These are phyloP conservation scores for Citrullus amarus DNA, from an alignment of 306 rosid species.

Conservation along the genomic window DNA sequence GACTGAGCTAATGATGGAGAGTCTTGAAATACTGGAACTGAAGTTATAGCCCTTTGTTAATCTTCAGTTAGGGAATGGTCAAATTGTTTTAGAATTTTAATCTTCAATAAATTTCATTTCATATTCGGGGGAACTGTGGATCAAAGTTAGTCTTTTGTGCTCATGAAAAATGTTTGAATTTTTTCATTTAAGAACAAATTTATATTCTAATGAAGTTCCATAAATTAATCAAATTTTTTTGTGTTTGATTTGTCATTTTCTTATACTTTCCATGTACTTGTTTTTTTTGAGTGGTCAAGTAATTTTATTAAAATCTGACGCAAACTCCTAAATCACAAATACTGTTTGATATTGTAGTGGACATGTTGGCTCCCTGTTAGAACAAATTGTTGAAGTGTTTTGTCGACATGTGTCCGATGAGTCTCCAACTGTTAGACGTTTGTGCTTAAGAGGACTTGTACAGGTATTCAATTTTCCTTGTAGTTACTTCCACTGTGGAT, in stretches of 20 bases:
- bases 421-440: constrained; percentile 78
- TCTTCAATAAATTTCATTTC: neutral
- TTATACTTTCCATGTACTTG: neutral
- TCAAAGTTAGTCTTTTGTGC: neutral
- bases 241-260: neutral
- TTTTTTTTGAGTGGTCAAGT: neutral
- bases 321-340: constrained; percentile 15
- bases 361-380: constrained; percentile 64
- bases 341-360: constrained; percentile 37
- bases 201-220: neutral
- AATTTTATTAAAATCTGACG: neutral
- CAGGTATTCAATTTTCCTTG: constrained; percentile 36
- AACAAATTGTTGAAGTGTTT: constrained; percentile 77
- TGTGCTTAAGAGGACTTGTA: constrained; percentile 89
- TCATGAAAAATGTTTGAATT: neutral
- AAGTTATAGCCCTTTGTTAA: neutral
- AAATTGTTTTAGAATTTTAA: neutral
- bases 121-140: neutral
- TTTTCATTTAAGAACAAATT: neutral
- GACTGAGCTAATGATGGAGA: neutral
- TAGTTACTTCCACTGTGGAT: neutral
- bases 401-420: constrained; percentile 86
- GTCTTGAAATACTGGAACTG: neutral
- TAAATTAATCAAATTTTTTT: neutral
- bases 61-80: neutral